Base-by-base conservation (phyloP, 441 rosid genomes). In the Euphorbia schlechtendalii region DNA sequence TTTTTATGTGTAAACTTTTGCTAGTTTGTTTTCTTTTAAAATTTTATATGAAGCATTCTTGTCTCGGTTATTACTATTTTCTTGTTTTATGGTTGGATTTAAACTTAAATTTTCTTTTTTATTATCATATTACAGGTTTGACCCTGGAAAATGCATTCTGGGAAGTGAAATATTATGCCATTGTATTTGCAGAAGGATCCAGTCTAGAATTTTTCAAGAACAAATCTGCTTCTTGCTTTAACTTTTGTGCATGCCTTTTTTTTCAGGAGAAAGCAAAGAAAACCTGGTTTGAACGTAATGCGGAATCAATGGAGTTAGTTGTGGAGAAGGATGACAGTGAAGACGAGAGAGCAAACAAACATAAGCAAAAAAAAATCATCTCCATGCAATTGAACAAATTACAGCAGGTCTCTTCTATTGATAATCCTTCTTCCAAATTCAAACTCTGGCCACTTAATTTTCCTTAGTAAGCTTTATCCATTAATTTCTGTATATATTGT, bases 201-300 rank as follows among this genome's bases (percentile, higher is more conserved):
- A 21, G 38, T 58, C 60, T 57, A 8, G 20, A 53, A 25, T 66
- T 56, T 18, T 41, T 59, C 32, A 49, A 54, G 65, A 28, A 53
- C 15, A 18, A 38, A 12, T 43, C 48, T 65, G 41, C 49, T 34
- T 32, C 64, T 18, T 59, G 36, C 36, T 60, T 38, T 32, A 72
- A 62, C 62, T 60, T 28, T 11, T 40, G 40, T 49, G n/a, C 59
- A 25, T 70, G 52, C 28, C 66, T n/a, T 61, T 51, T 66, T 59
- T 65, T 18, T n/a, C 27, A 94, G 98, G 96, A 89, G 67, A 91
- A 76, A 80, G 92, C 90, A 38, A 77, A 81, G 57, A 85, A 82
- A 81, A 86, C 78, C 69, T 94, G 98, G 98, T 78, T 87, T 70
- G 88, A 89, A 61, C 81, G 84, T 63, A 88, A 83, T 77, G 98